Conservation (phyloP, 2,329 filamentous ascomycete species). For the Ciborinia camelliae region DNA sequence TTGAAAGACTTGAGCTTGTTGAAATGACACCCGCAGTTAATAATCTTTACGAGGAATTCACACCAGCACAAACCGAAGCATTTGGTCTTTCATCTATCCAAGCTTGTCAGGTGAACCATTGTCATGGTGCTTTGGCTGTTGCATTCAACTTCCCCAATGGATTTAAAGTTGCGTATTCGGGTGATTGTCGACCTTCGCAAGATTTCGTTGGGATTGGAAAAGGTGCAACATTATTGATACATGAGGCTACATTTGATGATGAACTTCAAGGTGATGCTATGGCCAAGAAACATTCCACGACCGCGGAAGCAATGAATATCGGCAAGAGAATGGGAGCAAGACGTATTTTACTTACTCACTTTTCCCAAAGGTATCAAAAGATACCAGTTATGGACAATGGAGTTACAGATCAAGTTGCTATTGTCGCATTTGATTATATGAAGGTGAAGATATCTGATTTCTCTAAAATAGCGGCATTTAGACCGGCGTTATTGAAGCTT, state of each 20-base stretch:
- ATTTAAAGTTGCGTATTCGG: slow-evolving; percentile 88
- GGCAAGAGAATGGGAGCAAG: slow-evolving; percentile 75
- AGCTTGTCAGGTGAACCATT: slow-evolving; percentile 71
- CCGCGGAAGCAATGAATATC: slow-evolving; percentile 77
- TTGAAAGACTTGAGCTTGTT: slow-evolving; percentile 44
- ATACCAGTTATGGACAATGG: slow-evolving; percentile 41
- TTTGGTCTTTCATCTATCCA: slow-evolving; percentile 66
- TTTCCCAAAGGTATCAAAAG: slow-evolving; percentile 79
- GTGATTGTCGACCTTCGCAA: slow-evolving; percentile 80
- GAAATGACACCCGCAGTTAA: slow-evolving; percentile 23
- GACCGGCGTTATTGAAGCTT: slow-evolving; percentile 56
- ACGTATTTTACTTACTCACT: slow-evolving; percentile 84
- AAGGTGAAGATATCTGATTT: slow-evolving; percentile 68
- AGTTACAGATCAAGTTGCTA: slow-evolving; percentile 56
- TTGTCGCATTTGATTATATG: slow-evolving; percentile 80
- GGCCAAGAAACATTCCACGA: slow-evolving; percentile 89
- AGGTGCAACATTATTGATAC: slow-evolving; percentile 78
- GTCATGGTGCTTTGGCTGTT: slow-evolving; percentile 71
- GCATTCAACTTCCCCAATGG: slow-evolving; percentile 73
- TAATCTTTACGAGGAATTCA: slow-evolving; percentile 37
- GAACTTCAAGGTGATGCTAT: slow-evolving; percentile 73
- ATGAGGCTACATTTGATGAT: slow-evolving; percentile 95
- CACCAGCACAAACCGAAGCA: slow-evolving; percentile 43
- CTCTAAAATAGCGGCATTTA: slow-evolving; percentile 59
- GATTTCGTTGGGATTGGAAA: slow-evolving; percentile 68